Conservation (phyloP, 176 grass and related monocot species). For the Ampelocalamus luodianensis region DNA sequence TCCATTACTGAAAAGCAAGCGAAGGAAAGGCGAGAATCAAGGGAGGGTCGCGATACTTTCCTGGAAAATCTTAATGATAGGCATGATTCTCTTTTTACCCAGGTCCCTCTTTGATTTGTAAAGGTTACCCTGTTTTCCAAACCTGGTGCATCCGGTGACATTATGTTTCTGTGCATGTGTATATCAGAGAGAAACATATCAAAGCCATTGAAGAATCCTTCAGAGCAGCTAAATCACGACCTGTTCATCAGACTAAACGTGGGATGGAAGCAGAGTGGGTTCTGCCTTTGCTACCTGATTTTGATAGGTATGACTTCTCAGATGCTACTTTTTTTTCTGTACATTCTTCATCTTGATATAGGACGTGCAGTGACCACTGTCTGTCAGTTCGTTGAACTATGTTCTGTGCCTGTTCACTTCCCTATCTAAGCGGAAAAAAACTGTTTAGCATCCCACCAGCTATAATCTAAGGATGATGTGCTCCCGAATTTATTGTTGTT, state of each 20-base stretch:
- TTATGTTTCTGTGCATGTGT: slow-evolving; percentile 35
- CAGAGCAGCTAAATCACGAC: slow-evolving; percentile 79
- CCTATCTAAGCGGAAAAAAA: background rate
- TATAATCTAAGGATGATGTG: background rate
- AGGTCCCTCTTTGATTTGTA: slow-evolving; percentile 25
- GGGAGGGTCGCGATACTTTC: slow-evolving; percentile 69
- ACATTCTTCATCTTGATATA: background rate
- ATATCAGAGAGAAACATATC: slow-evolving; percentile 89
- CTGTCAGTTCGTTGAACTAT: background rate
- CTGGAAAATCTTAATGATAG: slow-evolving; percentile 91
- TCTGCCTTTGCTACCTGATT: slow-evolving; percentile 90
- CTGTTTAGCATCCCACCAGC: slow-evolving; percentile 6
- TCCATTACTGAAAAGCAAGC: slow-evolving; percentile 97
- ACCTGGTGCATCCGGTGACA: slow-evolving; percentile 38
- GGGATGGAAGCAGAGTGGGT: slow-evolving; percentile 70
- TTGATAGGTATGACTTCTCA: slow-evolving; percentile 67
- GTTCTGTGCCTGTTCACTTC: slow-evolving; percentile 33
- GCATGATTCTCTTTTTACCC: slow-evolving; percentile 46
- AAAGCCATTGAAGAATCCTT: slow-evolving; percentile 93
- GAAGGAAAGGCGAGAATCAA: slow-evolving; percentile 93
- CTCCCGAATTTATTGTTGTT: slow-evolving; percentile 24
- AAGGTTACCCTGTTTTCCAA: slow-evolving; percentile 33
- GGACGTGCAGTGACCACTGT: background rate
- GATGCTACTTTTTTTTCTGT: slow-evolving; percentile 1
- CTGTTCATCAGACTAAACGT: slow-evolving; percentile 92